Percentiles rank a stretch among this genome's conserved stretches.
Conservation (phyloP, 2,329 filamentous ascomycete genomes). For the Cadophora malorum region DNA sequence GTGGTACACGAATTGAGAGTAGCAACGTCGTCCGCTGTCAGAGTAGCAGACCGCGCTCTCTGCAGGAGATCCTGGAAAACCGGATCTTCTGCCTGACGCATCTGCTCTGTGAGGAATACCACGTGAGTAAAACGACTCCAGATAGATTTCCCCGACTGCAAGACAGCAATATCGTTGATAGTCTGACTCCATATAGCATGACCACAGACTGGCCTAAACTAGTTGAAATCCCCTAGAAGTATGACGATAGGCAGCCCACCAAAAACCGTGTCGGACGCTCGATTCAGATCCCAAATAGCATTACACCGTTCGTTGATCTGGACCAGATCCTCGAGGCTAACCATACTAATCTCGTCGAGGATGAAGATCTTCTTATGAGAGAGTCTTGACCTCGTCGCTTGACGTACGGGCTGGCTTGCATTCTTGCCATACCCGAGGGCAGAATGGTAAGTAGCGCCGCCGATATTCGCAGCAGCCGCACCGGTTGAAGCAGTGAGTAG, state of each 20-base stretch:
- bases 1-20: background rate
- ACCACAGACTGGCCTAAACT: background rate
- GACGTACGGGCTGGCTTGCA: background rate
- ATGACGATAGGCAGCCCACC: background rate
- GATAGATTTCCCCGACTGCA: background rate
- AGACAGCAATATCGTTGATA: background rate
- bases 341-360: background rate
- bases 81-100: background rate
- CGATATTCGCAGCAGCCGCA: background rate
- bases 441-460: background rate
- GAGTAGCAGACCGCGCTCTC: background rate
- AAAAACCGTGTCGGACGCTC: background rate
- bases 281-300: background rate
- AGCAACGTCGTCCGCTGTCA: background rate
- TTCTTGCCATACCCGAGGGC: background rate
- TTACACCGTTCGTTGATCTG: background rate
- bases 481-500: too few species aligned
- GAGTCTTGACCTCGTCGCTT: background rate
- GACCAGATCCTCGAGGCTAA: background rate
- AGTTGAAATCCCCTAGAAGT: background rate
- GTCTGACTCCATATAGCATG: background rate
- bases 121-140: background rate
- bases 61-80: background rate
- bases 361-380: background rate
- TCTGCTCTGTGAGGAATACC: background rate